Evolutionary conservation across 176 grass and related monocot genomes (phyloP).

Genomic region (Puya raimondii): DNA sequence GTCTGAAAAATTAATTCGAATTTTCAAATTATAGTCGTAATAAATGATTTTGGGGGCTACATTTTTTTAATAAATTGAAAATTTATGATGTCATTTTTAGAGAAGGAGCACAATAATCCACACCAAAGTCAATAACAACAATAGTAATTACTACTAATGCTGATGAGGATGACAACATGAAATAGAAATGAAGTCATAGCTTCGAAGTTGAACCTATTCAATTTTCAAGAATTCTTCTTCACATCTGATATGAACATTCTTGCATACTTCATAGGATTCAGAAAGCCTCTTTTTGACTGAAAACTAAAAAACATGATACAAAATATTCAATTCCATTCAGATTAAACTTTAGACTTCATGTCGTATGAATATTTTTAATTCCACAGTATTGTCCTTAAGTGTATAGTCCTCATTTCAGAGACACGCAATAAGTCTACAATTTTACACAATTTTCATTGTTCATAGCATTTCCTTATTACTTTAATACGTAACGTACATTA

Average conservation of each 20-base stretch:
- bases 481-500: too few relatives aligned
- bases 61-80: conserved; percentile 8
- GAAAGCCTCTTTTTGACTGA: conserved; percentile 77
- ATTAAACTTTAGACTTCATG: too few relatives aligned
- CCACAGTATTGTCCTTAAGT: too few relatives aligned
- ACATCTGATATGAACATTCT: conserved; percentile 63
- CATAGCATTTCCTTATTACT: too few relatives aligned
- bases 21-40: conserved; percentile 30
- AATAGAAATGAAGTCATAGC: neutral
- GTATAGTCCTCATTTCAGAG: too few relatives aligned
- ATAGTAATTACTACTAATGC: neutral
- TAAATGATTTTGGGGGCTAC: conserved; percentile 78
- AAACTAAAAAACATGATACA: too few relatives aligned
- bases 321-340: too few relatives aligned
- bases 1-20: too few relatives aligned
- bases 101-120: neutral
- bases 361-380: too few relatives aligned
- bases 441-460: too few relatives aligned
- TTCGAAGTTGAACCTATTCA: conserved; percentile 45
- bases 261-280: conserved; percentile 86
- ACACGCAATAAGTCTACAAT: too few relatives aligned
- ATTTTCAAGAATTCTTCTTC: conserved; percentile 65
- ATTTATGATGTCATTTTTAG: neutral
- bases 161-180: too few relatives aligned
- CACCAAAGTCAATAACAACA: neutral